Base-by-base conservation (phyloP, 495 filamentous ascomycete species). In the Astrothelium subdiscretum region DNA sequence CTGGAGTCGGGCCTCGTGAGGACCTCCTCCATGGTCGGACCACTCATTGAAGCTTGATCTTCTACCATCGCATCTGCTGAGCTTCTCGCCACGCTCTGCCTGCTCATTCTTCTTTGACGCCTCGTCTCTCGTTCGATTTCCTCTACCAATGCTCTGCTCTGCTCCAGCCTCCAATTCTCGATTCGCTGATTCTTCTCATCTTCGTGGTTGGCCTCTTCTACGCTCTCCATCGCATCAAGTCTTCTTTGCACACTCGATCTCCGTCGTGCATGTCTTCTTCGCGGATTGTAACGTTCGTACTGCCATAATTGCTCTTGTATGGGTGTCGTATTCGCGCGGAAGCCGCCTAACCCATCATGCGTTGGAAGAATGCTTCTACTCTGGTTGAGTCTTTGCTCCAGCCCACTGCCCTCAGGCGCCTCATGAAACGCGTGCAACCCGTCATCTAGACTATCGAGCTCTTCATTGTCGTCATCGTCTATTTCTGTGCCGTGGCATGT, bases 291-390 rank as follows among this genome's bases (percentile, higher is more conserved):
- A 59, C 83, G 80, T 68, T 96, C 91, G 71, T 92, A 90, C 65
- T 86, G 84, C 81, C 90, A 95, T 27, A 96, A 70, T 59, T 90
- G 87, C 35, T 92, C 85, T 66, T 96, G 90, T 1, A 86, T 78
- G 15, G 75, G 62, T 61, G 78, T 67, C 63, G 77, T 74, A 6
- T 80, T 80, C 12, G 80, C 77, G 40, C 80, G 80, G 68, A 98
- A 98, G 27, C 84, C 87, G 2, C 94, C 95, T 57, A 97, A 72
- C 4, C 94, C 94, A 77, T 98, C 92, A 70, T 98, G 94, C 11
- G 85, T 84, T 0, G 94, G 94, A 12, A 98, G 80, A 22, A 95
- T 84, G 3, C 86, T 81, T 6, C 80, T 77, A 35, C 76, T 83
- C 59, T 81, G 77, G 63, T 83, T 78, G 51, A 81, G 68, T 32